Base-by-base conservation (phyloP, 306 rosid genomes). In the Medicago ruthenica region DNA sequence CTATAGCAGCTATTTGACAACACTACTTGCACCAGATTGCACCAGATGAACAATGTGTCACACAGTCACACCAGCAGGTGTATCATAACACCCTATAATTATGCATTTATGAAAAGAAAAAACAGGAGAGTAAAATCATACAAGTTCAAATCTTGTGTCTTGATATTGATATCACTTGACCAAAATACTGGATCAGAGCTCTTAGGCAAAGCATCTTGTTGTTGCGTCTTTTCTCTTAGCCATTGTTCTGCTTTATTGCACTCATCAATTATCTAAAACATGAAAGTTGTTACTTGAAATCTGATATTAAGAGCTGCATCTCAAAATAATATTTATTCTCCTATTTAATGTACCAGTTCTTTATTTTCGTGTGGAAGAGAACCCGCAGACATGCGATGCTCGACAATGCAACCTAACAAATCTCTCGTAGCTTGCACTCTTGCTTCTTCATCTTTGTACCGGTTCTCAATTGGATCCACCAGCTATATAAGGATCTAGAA, bases 221-320 rank as follows among this genome's bases (percentile, higher is more conserved):
- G 80, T 57, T 90, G 89, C 81, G 54, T 81, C 79, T 77, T 89
- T 72, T 90, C 96, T 77, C 83, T 79, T 40, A 90, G 83, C 97
- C 99, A 95, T 71, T 86, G 88, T 80, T 95, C 97, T 47, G 90
- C 92, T 81, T 85, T 90, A 64, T 78, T 73, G 89, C 97, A 95
- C 80, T 92, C 93, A 16, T 67, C 76, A 39, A 54, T 68, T 63
- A 84, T 57, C 87, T 84, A 74, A 73, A 81, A 41, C 74, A 81
- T 21, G 67, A 45, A 80, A 74, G 5, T 69, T 62, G 41, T 76
- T 70, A 69, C 53, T 67, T 14, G 13, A 62, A 74, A 77, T 22
- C 24, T 77, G 48, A 22, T 14, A 14, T 39, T 71, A 66, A 41
- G 17, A 72, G 73, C 40, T 22, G 24, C 50, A 63, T 62, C 39